phyloP scores from a whole-genome alignment of 495 filamentous ascomycete species.

The Friedmanniomyces endolithicus region DNA sequence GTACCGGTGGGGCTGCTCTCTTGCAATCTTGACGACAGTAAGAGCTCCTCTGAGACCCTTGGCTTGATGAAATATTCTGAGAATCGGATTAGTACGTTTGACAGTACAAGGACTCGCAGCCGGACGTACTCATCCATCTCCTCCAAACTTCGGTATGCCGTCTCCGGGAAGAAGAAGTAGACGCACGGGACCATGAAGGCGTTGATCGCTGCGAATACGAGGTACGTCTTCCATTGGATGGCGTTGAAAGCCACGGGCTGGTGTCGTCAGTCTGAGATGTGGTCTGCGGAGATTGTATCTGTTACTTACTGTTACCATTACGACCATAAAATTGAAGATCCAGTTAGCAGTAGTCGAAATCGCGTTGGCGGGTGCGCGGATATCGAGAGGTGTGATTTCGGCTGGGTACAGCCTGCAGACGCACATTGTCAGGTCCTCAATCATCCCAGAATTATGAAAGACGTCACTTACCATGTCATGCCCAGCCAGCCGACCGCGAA shows the following conservation, averaged over 20 bases:
- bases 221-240: constrained; percentile 27
- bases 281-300: too few relatives aligned
- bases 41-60: constrained; percentile 30
- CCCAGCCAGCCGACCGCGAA: constrained; percentile 46
- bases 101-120: not conserved
- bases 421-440: not conserved
- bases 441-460: not conserved
- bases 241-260: constrained; percentile 18
- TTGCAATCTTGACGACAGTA: constrained; percentile 47
- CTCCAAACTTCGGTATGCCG: constrained; percentile 43
- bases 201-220: constrained; percentile 37
- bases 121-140: constrained; percentile 9
- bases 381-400: constrained; percentile 41
- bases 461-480: constrained; percentile 34
- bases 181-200: constrained; percentile 38
- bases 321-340: constrained; percentile 25
- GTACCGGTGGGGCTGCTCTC: constrained; percentile 52
- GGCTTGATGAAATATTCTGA: constrained; percentile 32
- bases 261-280: too few relatives aligned
- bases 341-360: constrained; percentile 19
- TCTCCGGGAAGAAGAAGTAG: constrained; percentile 52
- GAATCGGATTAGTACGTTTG: constrained; percentile 5
- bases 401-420: constrained; percentile 37
- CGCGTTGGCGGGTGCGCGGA: constrained; percentile 35
- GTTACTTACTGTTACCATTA: constrained; percentile 21